Conservation (phyloP, 164 flowering plant genomes). For the Magnolia kwangsiensis region DNA sequence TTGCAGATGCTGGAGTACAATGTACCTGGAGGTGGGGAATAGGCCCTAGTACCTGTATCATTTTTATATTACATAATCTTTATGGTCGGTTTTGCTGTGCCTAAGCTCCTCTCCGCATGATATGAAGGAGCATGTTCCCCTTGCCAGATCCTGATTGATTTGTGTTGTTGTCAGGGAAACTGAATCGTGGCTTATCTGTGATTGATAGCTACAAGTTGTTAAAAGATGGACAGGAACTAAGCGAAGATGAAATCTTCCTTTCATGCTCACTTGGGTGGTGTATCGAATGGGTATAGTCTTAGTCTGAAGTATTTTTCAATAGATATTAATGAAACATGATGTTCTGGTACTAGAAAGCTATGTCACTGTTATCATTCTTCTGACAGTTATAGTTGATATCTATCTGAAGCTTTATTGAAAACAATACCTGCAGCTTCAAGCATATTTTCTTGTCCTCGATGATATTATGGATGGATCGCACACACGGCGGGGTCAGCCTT, state of each 20-base stretch:
- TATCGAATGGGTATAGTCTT: constrained; percentile 78
- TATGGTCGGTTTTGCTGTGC: background rate
- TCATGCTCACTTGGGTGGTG: constrained; percentile 90
- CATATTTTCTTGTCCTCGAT: constrained; percentile 94
- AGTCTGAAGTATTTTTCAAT: background rate
- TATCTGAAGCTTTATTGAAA: constrained; percentile 7
- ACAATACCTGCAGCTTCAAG: constrained; percentile 72
- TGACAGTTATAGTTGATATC: constrained; percentile 1
- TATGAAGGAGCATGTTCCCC: background rate
- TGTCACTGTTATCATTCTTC: constrained; percentile 5
- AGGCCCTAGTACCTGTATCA: background rate
- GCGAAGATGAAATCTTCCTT: constrained; percentile 69
- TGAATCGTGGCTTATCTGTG: constrained; percentile 90
- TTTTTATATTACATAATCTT: constrained; percentile 1
- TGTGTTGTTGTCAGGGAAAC: constrained; percentile 56
- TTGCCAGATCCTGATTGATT: background rate
- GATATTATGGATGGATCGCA: constrained; percentile 91
- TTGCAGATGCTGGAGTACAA: constrained; percentile 97
- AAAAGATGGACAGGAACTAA: constrained; percentile 64
- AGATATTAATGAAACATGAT: background rate
- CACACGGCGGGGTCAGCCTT: constrained; percentile 89
- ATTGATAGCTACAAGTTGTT: constrained; percentile 77
- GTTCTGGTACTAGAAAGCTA: background rate
- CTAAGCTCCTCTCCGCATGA: background rate
- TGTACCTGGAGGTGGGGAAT: constrained; percentile 83